Evolutionary conservation across 1,284 basidiomycete genomes (phyloP), one percentile per base, ranked within the genome.

Genomic region (Pholiota adiposa): DNA sequence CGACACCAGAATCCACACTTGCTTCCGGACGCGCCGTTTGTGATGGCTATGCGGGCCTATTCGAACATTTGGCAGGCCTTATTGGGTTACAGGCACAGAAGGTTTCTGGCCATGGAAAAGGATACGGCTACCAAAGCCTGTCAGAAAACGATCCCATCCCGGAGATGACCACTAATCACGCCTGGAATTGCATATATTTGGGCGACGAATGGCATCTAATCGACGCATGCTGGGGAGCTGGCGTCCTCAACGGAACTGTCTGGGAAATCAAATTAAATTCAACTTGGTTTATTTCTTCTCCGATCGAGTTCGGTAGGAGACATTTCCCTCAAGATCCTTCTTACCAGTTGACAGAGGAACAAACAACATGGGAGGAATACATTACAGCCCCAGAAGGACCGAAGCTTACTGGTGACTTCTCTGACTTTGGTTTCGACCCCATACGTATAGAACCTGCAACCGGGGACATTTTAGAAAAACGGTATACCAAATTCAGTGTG

Each of bases 181-280:
- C 79, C n/a, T 82, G 80, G 80, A 81, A 80, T 57, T 77, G 74
- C 63, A 72, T 77, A 18, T 67, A 72, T 23, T 68, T 79, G 65
- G 76, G 79, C 59, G 77, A 72, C 46, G 72, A 75, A 52, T 82
- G 80, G 79, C 73, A 71, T 21, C 71, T 82, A 19, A 68, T 82
- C 38, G 80, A 82, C 64, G 60, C 75, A 11, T 80, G 79, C 63
- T 82, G 80, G 79, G 79, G 79, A 21, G 74, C 79, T 31, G 80
- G 80, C 12, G 71, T 69, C 18, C 64, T 80, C 29, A 69, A 72
- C 36, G 77, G 75, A 29, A 59, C 65, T 16, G 58, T 62, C 1
- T 81, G 75, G 64, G 65, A 69, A 18, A 66, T 70, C 48, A 67
- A 70, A 33, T 77, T 80, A 54, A 66, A 71, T 16, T 70, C 78